Evolutionary conservation across 768 basidiomycete species (phyloP), one percentile per base, ranked within the genome.

Genomic region (Phlegmacium glaucopus): DNA sequence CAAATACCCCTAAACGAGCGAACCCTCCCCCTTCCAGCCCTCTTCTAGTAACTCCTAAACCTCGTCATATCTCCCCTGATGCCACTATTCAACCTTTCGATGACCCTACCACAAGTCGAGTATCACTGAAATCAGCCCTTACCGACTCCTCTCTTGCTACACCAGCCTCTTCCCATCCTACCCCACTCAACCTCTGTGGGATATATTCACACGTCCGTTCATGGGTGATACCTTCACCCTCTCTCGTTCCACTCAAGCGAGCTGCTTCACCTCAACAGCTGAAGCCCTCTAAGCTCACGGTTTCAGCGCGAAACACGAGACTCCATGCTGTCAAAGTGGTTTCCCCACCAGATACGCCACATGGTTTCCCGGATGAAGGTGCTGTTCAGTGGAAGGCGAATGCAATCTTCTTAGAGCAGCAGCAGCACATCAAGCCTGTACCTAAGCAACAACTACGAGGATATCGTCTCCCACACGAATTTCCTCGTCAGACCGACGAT

Each of bases 121-220:
- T 60, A 9, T 70, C 71, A 13, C 52, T 62, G n/a, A 51, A 51
- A 15, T 68, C 70, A n/a, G 62, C 64, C 35, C 64, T 69, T 17
- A 72, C 76, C 1, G 76, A 77, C 22, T 75, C 79, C 0, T 76
- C 77, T 41, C 64, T 82, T 52, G 69, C 77, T 0, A 82, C 81
- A 17, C 79, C 74, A 13, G 67, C 63, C 47, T 79, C 72, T 48
- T 61, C 67, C 53, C 56, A 62, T 39, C 58, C 65, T 39, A 47
- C 58, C 74, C 54, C 59, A 9, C 69, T 75, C 0, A 56, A 70
- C 2, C 58, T 77, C 39, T 69, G 63, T 44, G 51, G 63, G 5
- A 63, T 78, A 38, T 64, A 67, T 34, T 68, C 66, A 32, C 72
- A 77, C 39, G 70, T 77, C 35, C 71, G 66, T 29, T 74, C 74